phyloP scores from a whole-genome alignment of 2,329 filamentous ascomycete genomes.

The Neofusicoccum cordaticola region DNA sequence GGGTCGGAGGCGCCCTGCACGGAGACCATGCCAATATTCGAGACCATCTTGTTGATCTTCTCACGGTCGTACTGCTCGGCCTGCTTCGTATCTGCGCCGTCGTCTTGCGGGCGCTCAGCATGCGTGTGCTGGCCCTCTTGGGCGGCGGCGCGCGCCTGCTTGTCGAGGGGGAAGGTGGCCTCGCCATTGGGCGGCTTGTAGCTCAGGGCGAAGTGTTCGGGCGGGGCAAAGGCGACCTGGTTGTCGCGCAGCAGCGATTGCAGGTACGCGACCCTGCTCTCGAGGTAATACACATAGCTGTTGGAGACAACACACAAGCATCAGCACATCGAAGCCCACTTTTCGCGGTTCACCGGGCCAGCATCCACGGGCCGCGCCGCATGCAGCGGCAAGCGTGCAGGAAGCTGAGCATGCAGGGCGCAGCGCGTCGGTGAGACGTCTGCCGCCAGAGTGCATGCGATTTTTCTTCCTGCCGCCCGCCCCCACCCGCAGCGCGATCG shows the following conservation, averaged over 20 bases:
- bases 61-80: constrained; percentile 57
- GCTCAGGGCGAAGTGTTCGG: constrained; percentile 58
- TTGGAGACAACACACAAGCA: constrained; percentile 18
- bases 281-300: constrained; percentile 92
- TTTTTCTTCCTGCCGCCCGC: constrained; percentile 9
- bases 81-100: constrained; percentile 29
- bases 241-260: constrained; percentile 71
- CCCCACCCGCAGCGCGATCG: constrained; percentile 3
- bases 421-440: constrained; percentile 6
- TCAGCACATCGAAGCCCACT: constrained; percentile 20
- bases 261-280: constrained; percentile 79
- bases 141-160: constrained; percentile 17
- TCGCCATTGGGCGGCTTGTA: constrained; percentile 37
- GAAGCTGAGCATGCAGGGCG: constrained; percentile 5
- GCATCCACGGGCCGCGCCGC: constrained; percentile 11
- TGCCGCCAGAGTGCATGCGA: constrained; percentile 3
- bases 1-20: constrained; percentile 76
- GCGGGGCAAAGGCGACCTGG: constrained; percentile 68
- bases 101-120: constrained; percentile 24
- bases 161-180: constrained; percentile 21
- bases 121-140: constrained; percentile 24
- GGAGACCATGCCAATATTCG: constrained; percentile 71
- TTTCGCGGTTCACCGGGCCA: neutral
- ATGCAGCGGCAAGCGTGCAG: constrained; percentile 16
- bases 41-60: constrained; percentile 64